Evolutionary conservation across 768 basidiomycete species (phyloP).

Genomic region (Boletus pseudopeckii): DNA sequence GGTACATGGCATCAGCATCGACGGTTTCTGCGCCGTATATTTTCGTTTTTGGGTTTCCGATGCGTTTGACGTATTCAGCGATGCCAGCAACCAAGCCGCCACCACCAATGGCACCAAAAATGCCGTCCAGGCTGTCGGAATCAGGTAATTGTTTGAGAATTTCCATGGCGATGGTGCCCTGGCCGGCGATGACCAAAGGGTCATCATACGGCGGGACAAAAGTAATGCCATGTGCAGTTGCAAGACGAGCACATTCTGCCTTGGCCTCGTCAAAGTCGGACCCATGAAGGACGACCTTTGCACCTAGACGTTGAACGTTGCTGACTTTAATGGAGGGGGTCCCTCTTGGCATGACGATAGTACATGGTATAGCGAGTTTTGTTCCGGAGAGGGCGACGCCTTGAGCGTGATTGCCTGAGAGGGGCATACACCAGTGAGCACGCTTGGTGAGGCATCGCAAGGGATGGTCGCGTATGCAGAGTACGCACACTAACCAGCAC

Average conservation of each 20-base stretch:
- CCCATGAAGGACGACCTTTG: conserved; percentile 91
- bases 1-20: conserved; percentile 92
- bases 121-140: conserved; percentile 72
- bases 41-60: conserved; percentile 78
- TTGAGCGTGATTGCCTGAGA: conserved; percentile 93
- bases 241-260: conserved; percentile 86
- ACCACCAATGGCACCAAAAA: conserved; percentile 92
- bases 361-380: conserved; percentile 85
- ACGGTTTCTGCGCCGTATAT: conserved; percentile 91
- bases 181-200: conserved; percentile 94
- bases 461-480: conserved; percentile 16
- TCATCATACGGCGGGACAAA: conserved; percentile 98
- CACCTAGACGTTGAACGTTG: conserved; percentile 92
- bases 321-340: conserved; percentile 96
- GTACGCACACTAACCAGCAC: conserved; percentile 85
- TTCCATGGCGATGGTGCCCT: conserved; percentile 94
- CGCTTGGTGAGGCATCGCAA: neutral
- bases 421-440: neutral
- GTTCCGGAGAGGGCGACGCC: conserved; percentile 95
- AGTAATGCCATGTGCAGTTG: conserved; percentile 66
- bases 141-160: conserved; percentile 84
- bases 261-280: conserved; percentile 96
- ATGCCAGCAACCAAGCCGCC: conserved; percentile 93
- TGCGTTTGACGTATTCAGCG: conserved; percentile 86
- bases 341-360: conserved; percentile 97